A percentile compares a stretch with the other conserved stretches of the same genome.
phyloP scores from a whole-genome alignment of 1,284 basidiomycete genomes.

The Coriolopsis trogii region DNA sequence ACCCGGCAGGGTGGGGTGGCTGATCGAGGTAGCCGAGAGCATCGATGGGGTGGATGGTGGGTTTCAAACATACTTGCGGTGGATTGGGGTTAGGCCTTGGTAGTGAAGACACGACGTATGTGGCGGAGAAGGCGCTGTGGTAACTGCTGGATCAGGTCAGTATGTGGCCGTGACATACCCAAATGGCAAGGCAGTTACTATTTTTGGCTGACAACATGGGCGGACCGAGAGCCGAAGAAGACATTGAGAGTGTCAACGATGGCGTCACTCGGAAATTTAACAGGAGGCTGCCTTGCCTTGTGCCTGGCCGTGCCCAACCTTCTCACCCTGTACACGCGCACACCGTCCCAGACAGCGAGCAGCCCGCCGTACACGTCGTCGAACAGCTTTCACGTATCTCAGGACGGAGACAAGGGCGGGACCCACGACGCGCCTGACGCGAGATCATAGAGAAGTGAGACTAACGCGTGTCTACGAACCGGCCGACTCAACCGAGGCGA shows the following conservation, averaged over 20 bases:
- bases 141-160: neutral
- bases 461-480: constrained; percentile 12
- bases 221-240: constrained; percentile 7
- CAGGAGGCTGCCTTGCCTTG: constrained; percentile 8
- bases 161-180: neutral
- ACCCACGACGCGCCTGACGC: constrained; percentile 1
- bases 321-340: neutral
- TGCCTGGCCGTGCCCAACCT: constrained; percentile 8
- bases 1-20: neutral
- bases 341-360: neutral
- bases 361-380: neutral
- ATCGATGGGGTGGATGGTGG: too few species aligned
- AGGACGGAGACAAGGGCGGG: neutral
- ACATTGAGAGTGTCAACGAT: constrained; percentile 15
- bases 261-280: constrained; percentile 16
- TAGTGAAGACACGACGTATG: neutral
- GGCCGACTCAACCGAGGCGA: neutral
- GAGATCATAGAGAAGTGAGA: neutral
- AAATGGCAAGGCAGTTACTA: constrained; percentile 11
- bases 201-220: neutral
- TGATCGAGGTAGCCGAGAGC: neutral
- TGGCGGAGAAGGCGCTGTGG: neutral
- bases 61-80: too few species aligned
- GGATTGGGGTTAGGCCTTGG: too few species aligned
- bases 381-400: too few species aligned